phyloP scores from a whole-genome alignment of 108 stramenopile species.

The Cyclotella sp. region DNA sequence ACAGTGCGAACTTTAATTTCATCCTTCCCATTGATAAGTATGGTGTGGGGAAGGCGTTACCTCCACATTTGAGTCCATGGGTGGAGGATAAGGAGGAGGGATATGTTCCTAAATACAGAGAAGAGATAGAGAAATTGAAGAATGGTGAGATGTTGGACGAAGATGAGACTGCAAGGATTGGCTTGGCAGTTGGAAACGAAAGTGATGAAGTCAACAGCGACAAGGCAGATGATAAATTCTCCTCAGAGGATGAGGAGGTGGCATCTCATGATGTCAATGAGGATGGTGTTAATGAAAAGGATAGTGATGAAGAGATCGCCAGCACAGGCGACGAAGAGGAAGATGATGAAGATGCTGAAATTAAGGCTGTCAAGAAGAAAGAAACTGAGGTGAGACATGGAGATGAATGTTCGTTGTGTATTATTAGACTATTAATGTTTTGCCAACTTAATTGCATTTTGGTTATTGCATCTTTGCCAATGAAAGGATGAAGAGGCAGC shows the following conservation, averaged over 20 bases:
- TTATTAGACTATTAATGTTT: too few relatives aligned
- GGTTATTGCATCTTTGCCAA: not conserved
- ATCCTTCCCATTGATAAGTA: constrained; percentile 89
- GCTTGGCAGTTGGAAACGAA: constrained; percentile 44
- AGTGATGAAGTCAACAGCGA: constrained; percentile 55
- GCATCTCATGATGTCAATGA: constrained; percentile 1
- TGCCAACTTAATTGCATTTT: not conserved
- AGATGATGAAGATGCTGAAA: constrained; percentile 48
- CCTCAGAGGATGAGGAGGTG: constrained; percentile 32
- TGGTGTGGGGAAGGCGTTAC: constrained; percentile 88
- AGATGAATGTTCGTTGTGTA: not conserved
- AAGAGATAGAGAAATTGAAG: constrained; percentile 92
- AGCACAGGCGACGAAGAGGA: constrained; percentile 48
- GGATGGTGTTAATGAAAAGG: constrained; percentile 33
- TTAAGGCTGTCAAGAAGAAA: constrained; percentile 56
- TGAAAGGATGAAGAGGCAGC: constrained; percentile 82
- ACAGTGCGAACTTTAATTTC: constrained; percentile 93
- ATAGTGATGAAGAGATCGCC: constrained; percentile 55
- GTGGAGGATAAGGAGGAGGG: constrained; percentile 98
- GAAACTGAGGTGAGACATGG: constrained; percentile 45
- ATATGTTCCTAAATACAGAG: constrained; percentile 96
- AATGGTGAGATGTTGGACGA: constrained; percentile 73
- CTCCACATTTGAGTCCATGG: constrained; percentile 99
- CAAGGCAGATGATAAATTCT: constrained; percentile 30
- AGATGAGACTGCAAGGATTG: constrained; percentile 48